Percentiles rank a stretch among this genome's conserved stretches.
Conservation (phyloP, 2,329 filamentous ascomycete species). For the Saccharata proteae region DNA sequence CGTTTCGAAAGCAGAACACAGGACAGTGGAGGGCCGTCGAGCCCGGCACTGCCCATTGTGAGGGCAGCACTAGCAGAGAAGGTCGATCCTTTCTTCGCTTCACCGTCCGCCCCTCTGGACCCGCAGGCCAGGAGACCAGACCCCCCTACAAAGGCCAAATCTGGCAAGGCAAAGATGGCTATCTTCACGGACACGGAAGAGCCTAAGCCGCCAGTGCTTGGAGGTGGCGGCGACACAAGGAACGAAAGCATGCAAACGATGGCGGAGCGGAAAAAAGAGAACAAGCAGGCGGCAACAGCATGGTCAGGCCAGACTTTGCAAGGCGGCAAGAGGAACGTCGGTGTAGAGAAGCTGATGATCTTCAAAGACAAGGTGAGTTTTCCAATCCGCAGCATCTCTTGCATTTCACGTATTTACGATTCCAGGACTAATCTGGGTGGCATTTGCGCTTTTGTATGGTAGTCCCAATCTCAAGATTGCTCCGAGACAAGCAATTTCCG, state of each 20-base stretch:
- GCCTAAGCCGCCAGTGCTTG: constrained; percentile 41
- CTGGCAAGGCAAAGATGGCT: constrained; percentile 67
- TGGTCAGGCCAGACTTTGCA: constrained; percentile 90
- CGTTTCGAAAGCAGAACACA: constrained; percentile 58
- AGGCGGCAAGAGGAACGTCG: constrained; percentile 69
- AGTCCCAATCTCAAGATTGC: constrained; percentile 30
- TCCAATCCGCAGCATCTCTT: constrained; percentile 15
- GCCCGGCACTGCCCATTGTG: constrained; percentile 73
- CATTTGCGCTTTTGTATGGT: constrained; percentile 40
- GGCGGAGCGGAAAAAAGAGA: constrained; percentile 87
- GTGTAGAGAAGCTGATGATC: constrained; percentile 70
- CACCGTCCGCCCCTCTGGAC: constrained; percentile 40
- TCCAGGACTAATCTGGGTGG: constrained; percentile 79
- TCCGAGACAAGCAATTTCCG: constrained; percentile 50
- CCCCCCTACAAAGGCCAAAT: constrained; percentile 35
- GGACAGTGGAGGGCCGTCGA: constrained; percentile 55
- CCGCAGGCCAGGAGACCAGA: constrained; percentile 49
- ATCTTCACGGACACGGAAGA: constrained; percentile 74
- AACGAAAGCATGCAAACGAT: constrained; percentile 90
- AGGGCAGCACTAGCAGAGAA: constrained; percentile 78
- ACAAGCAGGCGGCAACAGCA: constrained; percentile 69
- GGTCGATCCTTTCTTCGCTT: constrained; percentile 60
- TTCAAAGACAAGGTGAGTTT: constrained; percentile 91
- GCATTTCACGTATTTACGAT: constrained; percentile 61
- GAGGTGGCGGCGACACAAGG: constrained; percentile 53